Conservation (phyloP, 2,329 filamentous ascomycete genomes). For the Plenodomus biglobosus region DNA sequence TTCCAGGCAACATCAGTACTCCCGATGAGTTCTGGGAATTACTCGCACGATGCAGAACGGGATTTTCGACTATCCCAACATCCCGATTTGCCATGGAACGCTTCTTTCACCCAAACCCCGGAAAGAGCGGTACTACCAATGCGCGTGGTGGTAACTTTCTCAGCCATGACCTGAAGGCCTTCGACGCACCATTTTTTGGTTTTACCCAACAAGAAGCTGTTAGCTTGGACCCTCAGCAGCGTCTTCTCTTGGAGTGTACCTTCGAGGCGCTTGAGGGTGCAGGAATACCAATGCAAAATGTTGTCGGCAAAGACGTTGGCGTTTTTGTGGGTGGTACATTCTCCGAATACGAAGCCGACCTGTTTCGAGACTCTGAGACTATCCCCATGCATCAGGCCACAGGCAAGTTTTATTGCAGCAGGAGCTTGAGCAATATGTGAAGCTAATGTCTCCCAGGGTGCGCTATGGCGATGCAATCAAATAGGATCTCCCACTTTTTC, state of each 20-base stretch:
- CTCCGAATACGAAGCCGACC: constrained; percentile 29
- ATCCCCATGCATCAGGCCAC: constrained; percentile 34
- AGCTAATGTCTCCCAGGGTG: constrained; percentile 5
- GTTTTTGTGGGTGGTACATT: constrained; percentile 29
- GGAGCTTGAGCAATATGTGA: background rate
- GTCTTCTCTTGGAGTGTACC: constrained; percentile 35
- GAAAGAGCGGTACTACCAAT: constrained; percentile 42
- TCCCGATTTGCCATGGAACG: constrained; percentile 43
- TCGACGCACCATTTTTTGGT: constrained; percentile 38
- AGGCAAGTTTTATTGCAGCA: constrained; percentile 10
- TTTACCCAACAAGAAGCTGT: constrained; percentile 30
- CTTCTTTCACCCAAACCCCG: constrained; percentile 43
- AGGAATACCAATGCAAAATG: constrained; percentile 31
- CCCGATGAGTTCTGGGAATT: constrained; percentile 35
- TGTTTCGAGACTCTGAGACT: constrained; percentile 23
- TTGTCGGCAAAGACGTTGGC: constrained; percentile 30
- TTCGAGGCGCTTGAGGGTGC: constrained; percentile 48
- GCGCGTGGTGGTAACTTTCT: constrained; percentile 28
- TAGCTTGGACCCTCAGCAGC: constrained; percentile 38
- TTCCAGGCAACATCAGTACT: constrained; percentile 25
- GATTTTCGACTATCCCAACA: constrained; percentile 39
- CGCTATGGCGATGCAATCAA: constrained; percentile 32
- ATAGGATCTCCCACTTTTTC: constrained; percentile 36
- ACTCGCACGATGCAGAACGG: constrained; percentile 13
- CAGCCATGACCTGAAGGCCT: constrained; percentile 18